A percentile compares a stretch with the other conserved stretches of the same genome.
phyloP scores from a whole-genome alignment of 1,284 basidiomycete genomes.

The Afroboletus lepidellus region DNA sequence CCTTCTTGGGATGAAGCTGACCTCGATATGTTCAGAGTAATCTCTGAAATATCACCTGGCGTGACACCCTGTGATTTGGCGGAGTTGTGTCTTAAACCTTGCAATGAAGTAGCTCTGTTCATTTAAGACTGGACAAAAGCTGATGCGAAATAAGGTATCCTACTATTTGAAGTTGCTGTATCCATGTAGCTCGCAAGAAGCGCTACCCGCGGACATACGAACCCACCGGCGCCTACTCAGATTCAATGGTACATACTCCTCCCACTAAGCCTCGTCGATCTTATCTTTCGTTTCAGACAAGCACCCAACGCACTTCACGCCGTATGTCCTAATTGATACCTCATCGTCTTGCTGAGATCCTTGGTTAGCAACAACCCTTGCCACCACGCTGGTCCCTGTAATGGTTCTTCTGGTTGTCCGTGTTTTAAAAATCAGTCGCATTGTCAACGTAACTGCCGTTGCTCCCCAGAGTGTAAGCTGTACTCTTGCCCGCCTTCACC shows the following conservation, averaged over 20 bases:
- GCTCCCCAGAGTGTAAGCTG: constrained; percentile 36
- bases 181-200: constrained; percentile 1
- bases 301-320: constrained; percentile 34
- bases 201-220: constrained; percentile 1
- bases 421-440: constrained; percentile 37
- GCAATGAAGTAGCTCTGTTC: constrained; percentile 36
- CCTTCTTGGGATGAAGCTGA: constrained; percentile 30
- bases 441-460: constrained; percentile 43
- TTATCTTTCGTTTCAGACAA: constrained; percentile 27
- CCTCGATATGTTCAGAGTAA: constrained; percentile 26
- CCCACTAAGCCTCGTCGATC: background rate
- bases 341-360: background rate
- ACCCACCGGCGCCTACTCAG: constrained; percentile 7
- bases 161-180: constrained; percentile 24
- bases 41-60: constrained; percentile 37
- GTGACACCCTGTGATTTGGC: constrained; percentile 39
- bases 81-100: constrained; percentile 38
- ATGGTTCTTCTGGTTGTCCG: constrained; percentile 27
- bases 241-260: constrained; percentile 25
- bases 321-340: constrained; percentile 29
- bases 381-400: constrained; percentile 42
- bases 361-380: constrained; percentile 37
- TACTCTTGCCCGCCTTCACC: background rate
- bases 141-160: constrained; percentile 28
- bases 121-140: background rate